phyloP scores from a whole-genome alignment of 2,329 filamentous ascomycete genomes.

The Trichoderma sp. region DNA sequence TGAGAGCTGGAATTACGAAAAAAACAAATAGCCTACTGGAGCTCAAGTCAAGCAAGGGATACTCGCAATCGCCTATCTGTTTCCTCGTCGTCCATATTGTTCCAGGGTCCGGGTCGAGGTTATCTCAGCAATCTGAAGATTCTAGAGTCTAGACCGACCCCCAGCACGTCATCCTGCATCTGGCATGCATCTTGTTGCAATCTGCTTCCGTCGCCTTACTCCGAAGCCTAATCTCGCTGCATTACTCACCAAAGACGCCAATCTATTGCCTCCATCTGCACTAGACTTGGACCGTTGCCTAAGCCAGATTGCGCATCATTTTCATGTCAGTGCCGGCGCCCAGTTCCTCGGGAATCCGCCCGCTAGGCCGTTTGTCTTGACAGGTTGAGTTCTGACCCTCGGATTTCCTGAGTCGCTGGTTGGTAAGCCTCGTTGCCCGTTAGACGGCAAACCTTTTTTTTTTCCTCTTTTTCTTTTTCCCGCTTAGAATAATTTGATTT shows the following conservation, averaged over 20 bases:
- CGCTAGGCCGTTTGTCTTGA: neutral
- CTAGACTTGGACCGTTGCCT: neutral
- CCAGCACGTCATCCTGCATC: constrained; percentile 4
- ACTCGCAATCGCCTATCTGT: neutral
- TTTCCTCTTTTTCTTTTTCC: neutral
- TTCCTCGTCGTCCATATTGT: no score
- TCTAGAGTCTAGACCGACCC: neutral
- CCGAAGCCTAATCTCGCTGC: neutral
- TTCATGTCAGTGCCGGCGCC: neutral
- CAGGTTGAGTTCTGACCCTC: neutral
- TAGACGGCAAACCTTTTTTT: neutral
- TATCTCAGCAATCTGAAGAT: neutral
- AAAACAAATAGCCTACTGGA: neutral
- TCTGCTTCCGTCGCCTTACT: neutral
- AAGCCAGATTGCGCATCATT: neutral
- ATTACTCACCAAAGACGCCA: neutral
- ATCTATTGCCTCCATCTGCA: neutral
- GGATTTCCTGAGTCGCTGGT: neutral
- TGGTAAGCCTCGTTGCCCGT: neutral
- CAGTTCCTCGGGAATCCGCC: neutral
- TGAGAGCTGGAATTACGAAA: neutral
- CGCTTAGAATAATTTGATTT: neutral
- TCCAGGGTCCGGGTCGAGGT: neutral
- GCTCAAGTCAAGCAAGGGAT: neutral
- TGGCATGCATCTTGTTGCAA: neutral